Base-by-base conservation (phyloP, 352 stramenopile species). In the Aphanomyces stellatus region DNA sequence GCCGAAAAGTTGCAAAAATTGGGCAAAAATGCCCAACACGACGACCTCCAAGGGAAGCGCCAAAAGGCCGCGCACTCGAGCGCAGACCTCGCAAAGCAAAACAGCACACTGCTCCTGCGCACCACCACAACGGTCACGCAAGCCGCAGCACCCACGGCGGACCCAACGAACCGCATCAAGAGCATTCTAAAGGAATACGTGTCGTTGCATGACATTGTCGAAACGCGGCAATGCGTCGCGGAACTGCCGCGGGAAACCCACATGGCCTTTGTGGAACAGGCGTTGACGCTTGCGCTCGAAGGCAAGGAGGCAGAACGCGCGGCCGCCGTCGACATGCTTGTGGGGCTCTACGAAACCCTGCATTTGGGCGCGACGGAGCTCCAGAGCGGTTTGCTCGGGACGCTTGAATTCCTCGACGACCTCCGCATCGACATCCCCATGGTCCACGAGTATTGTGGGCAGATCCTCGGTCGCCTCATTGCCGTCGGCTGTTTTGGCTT, bases 11-110 rank as follows among this genome's bases (percentile, higher is more conserved):
- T 95, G 7, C 85, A 93, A 61, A 77, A 82, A 51, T 81, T 90
- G 57, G 87, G 87, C 69, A 93, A 95, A 62, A 95, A 95, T 70
- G 87, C 87, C 1, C 87, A 95, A 68, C 87, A 95, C 70, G 87
- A 93, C 56, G 76, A 93, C 35, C 64, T 95, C 24, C 75, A 75
- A 19, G 71, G 85, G 15, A 85, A 83, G 24, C 85, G 87, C 34
- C 80, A 86, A 31, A 92, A 92, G 70, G 85, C 82, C 0, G 79
- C 88, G 51, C 74, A 93, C 19, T 87, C 87, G 10, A 95, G 87
- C 68, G 76, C 70, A 4, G 80, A 95, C 63, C 71, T 95, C 27
- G 87, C 87, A 15, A 88, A 88, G 40, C 77, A 92, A 53, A 92
- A 79, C 67, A 88, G 81, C 53, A 94, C 85, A 46, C 53, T 94